Conservation (phyloP, 148 eudicot genomes). For the Amaranthus palmeri region DNA sequence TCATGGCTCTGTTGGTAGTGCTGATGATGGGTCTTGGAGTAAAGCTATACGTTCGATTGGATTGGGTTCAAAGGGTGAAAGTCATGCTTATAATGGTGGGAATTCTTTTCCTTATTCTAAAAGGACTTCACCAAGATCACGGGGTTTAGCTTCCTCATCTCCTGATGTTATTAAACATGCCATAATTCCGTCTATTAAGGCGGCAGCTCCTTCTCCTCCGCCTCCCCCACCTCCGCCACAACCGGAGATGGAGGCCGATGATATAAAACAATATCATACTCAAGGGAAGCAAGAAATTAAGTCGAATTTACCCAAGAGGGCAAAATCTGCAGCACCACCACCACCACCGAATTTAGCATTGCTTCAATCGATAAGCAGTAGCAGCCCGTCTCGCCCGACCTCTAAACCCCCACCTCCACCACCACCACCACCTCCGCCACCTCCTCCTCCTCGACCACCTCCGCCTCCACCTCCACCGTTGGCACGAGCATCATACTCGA, state of each 20-base stretch:
- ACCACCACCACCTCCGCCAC: slow-evolving; percentile 33
- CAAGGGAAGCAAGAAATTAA: slow-evolving; percentile 14
- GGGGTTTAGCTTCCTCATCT: slow-evolving; percentile 39
- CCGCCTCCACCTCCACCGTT: slow-evolving; percentile 47
- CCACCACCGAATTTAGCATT: slow-evolving; percentile 68
- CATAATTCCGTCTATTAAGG: slow-evolving; percentile 51
- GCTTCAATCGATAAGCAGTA: slow-evolving; percentile 40
- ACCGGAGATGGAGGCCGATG: slow-evolving; percentile 1
- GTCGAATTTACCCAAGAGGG: slow-evolving; percentile 52
- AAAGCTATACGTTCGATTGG: slow-evolving; percentile 29
- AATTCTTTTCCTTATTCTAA: slow-evolving; percentile 48
- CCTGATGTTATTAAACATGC: slow-evolving; percentile 51
- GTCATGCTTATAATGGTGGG: slow-evolving; percentile 14
- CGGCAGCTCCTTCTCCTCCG: slow-evolving; percentile 34
- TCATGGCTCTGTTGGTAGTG: slow-evolving; percentile 60
- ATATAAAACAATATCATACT: slow-evolving; percentile 14
- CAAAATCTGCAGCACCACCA: slow-evolving; percentile 47
- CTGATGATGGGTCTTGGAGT: slow-evolving; percentile 47
- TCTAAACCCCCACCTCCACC: slow-evolving; percentile 27
- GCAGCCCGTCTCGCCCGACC: slow-evolving; percentile 32
- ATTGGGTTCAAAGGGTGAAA: slow-evolving; percentile 23
- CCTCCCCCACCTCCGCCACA: slow-evolving; percentile 26
- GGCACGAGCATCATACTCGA: slow-evolving; percentile 25
- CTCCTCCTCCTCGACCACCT: slow-evolving; percentile 32
- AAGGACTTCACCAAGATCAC: slow-evolving; percentile 77